Evolutionary conservation across 73 alveolate species (phyloP), one percentile per base, ranked within the genome.

Genomic region (Stentor roeselii): DNA sequence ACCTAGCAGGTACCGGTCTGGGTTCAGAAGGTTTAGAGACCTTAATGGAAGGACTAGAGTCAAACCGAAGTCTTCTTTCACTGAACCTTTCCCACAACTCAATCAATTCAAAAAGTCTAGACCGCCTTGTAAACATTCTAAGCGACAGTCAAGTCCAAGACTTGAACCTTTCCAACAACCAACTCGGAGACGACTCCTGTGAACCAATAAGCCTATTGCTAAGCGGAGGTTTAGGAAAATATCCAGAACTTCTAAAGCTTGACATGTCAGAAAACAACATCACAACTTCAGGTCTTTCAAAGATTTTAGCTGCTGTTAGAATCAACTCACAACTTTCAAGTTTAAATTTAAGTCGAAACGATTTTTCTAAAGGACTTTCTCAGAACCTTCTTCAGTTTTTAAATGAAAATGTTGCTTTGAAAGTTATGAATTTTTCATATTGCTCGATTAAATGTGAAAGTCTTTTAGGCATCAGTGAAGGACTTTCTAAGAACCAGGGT

Each of bases 181-280:
- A 83, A 6, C 36, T 90, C 15, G 92, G 95, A 30, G 82, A 82
- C 83, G 42, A 38, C 36, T 91, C 90, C 0, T 60, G 78, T 3
- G 91, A 89, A 15, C 42, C 59, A 42, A 61, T 89, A n/a, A 42
- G 85, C 1, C 3, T 61, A 35, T 75, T 58, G 82, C 58, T 89
- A 3, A 36, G 80, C 3, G 76, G 59, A 39, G 60, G 50, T 32
- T n/a, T 78, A 42, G 30, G 39, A 38, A 40, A 27, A 42, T 35
- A 39, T 74, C 67, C 82, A 59, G 4, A 41, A 41, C 67, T 84
- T 2, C 75, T 78, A 67, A 78, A 88, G 75, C 38, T 86, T 39
- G 85, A 89, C 74, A 61, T 89, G 0, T 59, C 88, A 36, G 78
- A 77, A n/a, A 88, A 88, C 80, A 39, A 77, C 75, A 88, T 88